Evolutionary conservation across 106 monocot species (phyloP).

Genomic region (Dactylorhiza incarnata): DNA sequence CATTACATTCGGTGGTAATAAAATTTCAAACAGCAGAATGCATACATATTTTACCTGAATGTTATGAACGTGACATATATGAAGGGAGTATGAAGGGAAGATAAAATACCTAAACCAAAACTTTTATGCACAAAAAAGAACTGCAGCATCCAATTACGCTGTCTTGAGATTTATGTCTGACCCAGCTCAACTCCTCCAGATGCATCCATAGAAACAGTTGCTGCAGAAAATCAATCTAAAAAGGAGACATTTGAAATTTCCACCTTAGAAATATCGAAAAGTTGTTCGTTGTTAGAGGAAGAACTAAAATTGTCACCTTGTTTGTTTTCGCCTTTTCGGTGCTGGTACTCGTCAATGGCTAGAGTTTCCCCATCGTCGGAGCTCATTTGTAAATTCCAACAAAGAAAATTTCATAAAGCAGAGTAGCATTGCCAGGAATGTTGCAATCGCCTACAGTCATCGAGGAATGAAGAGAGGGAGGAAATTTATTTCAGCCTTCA

Average conservation of each 20-base stretch:
- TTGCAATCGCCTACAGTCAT: slow-evolving; percentile 71
- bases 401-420: slow-evolving; percentile 82
- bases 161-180: not conserved
- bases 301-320: not conserved
- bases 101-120: not conserved
- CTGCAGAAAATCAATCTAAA: not conserved
- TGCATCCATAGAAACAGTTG: not conserved
- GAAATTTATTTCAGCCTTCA: not conserved
- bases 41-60: not conserved
- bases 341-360: not conserved
- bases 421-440: slow-evolving; percentile 81
- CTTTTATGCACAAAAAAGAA: not conserved
- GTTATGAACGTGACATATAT: not conserved
- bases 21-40: not conserved
- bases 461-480: not conserved
- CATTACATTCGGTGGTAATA: not conserved
- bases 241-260: not conserved
- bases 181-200: not conserved
- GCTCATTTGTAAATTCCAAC: slow-evolving; percentile 75
- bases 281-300: not conserved
- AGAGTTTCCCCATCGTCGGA: not conserved
- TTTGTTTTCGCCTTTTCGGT: not conserved
- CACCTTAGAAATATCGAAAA: not conserved
- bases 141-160: not conserved
- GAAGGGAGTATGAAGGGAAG: too few species aligned